These are phyloP conservation scores for Coemansia sp. DNA, from an alignment of 192 early-diverging fungal species.

Conservation along the genomic window DNA sequence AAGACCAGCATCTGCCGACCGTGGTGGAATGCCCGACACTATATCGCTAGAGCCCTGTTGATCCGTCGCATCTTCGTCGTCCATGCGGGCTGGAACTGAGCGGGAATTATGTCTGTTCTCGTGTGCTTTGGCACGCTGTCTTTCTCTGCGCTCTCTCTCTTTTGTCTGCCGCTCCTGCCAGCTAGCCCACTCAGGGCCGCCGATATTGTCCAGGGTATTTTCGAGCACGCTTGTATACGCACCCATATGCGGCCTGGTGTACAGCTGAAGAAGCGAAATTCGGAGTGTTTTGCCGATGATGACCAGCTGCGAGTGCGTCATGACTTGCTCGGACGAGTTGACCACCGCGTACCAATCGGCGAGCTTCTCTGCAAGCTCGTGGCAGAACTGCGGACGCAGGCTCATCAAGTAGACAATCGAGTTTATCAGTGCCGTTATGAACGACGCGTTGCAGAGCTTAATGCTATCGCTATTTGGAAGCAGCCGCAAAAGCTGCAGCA, in stretches of 20 bases:
- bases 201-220: slow-evolving; percentile 36
- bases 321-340: slow-evolving; percentile 42
- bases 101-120: neutral
- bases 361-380: slow-evolving; percentile 22
- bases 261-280: slow-evolving; percentile 40
- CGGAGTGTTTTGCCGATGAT: slow-evolving; percentile 45
- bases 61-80: slow-evolving; percentile 22
- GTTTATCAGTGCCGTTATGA: slow-evolving; percentile 46
- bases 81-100: slow-evolving; percentile 24
- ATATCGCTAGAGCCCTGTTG: slow-evolving; percentile 21
- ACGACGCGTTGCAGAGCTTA: slow-evolving; percentile 46
- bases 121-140: slow-evolving; percentile 19
- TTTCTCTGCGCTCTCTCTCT: slow-evolving; percentile 16
- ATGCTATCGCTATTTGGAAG: slow-evolving; percentile 50
- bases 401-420: slow-evolving; percentile 49
- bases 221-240: slow-evolving; percentile 32
- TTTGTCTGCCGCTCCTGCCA: slow-evolving; percentile 44
- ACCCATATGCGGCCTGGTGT: slow-evolving; percentile 37
- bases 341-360: slow-evolving; percentile 43
- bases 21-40: neutral
- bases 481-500: slow-evolving; percentile 37
- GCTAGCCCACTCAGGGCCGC: slow-evolving; percentile 39
- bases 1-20: neutral
- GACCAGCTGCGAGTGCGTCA: slow-evolving; percentile 38
- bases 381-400: slow-evolving; percentile 48